Evolutionary conservation across 2,329 filamentous ascomycete species (phyloP).

Genomic region (Aspergillus spinulosporus): DNA sequence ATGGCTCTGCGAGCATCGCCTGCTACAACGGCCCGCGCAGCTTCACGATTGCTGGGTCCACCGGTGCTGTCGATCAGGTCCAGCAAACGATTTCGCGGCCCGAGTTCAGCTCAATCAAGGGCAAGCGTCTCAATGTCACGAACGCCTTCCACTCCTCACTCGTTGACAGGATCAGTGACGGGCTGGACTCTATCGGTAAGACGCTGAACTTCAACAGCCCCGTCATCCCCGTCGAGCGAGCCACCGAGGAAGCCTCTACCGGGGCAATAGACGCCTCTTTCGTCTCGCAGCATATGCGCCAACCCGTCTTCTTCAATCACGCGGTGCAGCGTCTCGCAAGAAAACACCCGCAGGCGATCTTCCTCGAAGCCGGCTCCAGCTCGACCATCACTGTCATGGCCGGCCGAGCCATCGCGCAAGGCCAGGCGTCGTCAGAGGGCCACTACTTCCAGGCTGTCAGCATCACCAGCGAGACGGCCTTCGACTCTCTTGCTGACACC

Average conservation of each 20-base stretch:
- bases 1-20: not conserved
- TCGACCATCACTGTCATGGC: slow-evolving; percentile 13
- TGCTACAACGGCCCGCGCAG: not conserved
- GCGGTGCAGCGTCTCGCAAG: slow-evolving; percentile 41
- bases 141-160: not conserved
- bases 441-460: slow-evolving; percentile 13
- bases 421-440: not conserved
- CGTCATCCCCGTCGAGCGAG: not conserved
- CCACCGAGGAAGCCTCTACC: not conserved
- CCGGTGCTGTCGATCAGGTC: too few relatives aligned
- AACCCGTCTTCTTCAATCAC: slow-evolving; percentile 50
- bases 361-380: slow-evolving; percentile 45
- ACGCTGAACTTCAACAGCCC: not conserved
- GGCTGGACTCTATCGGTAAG: not conserved
- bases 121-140: not conserved
- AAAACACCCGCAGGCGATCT: slow-evolving; percentile 27
- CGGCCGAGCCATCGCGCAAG: not conserved
- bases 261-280: not conserved
- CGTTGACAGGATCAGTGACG: not conserved
- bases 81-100: not conserved
- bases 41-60: not conserved
- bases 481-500: slow-evolving; percentile 24
- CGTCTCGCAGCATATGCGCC: slow-evolving; percentile 16
- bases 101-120: not conserved
- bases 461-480: not conserved